phyloP scores from a whole-genome alignment of 2,329 filamentous ascomycete genomes.

The Aspergillus sp. region DNA sequence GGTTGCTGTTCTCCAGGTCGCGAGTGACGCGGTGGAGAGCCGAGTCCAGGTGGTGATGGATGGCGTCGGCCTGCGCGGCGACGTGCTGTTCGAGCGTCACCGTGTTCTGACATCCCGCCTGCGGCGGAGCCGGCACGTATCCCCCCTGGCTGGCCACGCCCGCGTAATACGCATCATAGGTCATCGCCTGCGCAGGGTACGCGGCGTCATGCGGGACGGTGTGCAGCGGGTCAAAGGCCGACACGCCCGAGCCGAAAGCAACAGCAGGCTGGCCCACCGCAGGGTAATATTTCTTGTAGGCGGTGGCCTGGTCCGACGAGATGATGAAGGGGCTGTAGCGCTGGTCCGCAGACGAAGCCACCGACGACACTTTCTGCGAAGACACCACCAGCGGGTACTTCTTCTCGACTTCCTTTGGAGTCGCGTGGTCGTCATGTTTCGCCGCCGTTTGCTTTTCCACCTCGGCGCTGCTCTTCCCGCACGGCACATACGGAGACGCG shows the following conservation, averaged over 20 bases:
- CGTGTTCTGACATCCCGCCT: constrained; percentile 22
- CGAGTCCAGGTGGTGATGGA: constrained; percentile 22
- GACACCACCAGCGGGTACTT: background rate
- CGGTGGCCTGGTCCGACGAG: constrained; percentile 7
- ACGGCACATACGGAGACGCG: constrained; percentile 4
- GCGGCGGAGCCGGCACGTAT: constrained; percentile 24
- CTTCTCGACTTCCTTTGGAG: background rate
- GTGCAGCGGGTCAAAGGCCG: background rate
- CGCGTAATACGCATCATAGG: constrained; percentile 6
- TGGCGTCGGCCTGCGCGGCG: constrained; percentile 13
- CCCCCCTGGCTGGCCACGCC: constrained; percentile 21
- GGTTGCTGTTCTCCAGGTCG: constrained; percentile 18
- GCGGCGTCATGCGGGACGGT: background rate
- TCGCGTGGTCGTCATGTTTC: background rate
- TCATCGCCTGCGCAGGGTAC: background rate
- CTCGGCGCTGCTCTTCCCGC: constrained; percentile 4
- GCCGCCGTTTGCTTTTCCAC: background rate
- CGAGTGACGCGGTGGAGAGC: constrained; percentile 12
- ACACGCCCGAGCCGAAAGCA: too few relatives aligned
- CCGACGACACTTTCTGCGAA: too few relatives aligned
- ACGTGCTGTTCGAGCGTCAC: constrained; percentile 22
- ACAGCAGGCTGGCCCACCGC: too few relatives aligned
- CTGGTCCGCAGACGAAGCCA: too few relatives aligned
- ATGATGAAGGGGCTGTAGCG: constrained; percentile 13
- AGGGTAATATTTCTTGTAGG: background rate